These are phyloP conservation scores for Biscogniauxia sp. DNA, from an alignment of 2,329 filamentous ascomycete species.

Conservation along the genomic window DNA sequence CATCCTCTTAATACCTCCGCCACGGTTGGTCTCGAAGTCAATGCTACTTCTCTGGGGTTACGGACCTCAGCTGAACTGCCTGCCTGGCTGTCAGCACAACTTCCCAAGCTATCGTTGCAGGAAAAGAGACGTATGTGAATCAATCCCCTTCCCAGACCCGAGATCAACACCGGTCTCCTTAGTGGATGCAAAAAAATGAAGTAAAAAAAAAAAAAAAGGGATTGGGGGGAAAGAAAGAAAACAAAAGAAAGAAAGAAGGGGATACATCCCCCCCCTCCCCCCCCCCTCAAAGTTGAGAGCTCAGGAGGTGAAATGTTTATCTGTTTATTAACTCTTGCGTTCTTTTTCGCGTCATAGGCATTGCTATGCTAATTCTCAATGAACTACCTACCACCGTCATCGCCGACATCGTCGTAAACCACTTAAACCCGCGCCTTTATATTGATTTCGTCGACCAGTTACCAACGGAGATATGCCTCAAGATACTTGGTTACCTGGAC, in stretches of 20 bases:
- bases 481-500: slow-evolving; percentile 84
- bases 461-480: slow-evolving; percentile 85
- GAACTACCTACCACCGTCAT: slow-evolving; percentile 78
- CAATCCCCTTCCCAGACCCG: background rate
- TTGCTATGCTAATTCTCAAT: slow-evolving; percentile 75
- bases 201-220: too few relatives aligned
- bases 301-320: background rate
- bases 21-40: slow-evolving; percentile 30
- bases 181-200: too few relatives aligned
- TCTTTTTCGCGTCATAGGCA: slow-evolving; percentile 52
- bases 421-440: slow-evolving; percentile 78
- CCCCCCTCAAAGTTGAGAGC: too few relatives aligned
- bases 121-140: slow-evolving; percentile 47
- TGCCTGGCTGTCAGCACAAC: slow-evolving; percentile 49
- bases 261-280: too few relatives aligned
- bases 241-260: too few relatives aligned
- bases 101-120: slow-evolving; percentile 47
- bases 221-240: too few relatives aligned
- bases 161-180: too few relatives aligned
- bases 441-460: slow-evolving; percentile 87
- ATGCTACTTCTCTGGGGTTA: slow-evolving; percentile 33
- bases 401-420: slow-evolving; percentile 70
- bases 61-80: slow-evolving; percentile 45
- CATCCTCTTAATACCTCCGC: slow-evolving; percentile 55
- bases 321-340: slow-evolving; percentile 10